These are phyloP conservation scores for Blastocystis hominis DNA, from an alignment of 352 stramenopile genomes.

Conservation along the genomic window DNA sequence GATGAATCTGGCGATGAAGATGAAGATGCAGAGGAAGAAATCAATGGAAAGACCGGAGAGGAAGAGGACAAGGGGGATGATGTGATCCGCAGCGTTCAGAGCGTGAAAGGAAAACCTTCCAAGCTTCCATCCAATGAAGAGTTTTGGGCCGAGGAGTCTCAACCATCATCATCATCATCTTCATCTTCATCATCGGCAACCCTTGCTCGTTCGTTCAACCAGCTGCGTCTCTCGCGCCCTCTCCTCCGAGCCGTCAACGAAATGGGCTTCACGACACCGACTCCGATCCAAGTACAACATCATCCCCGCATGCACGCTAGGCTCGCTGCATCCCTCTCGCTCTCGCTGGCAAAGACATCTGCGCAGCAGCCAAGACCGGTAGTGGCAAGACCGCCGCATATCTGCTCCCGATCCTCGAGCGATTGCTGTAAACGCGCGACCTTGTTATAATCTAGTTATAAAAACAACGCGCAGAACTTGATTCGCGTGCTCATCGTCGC, in stretches of 20 bases:
- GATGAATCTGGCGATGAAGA: constrained; percentile 63
- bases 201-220: constrained; percentile 75
- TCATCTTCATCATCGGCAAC: constrained; percentile 60
- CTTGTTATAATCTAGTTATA: constrained; percentile 51
- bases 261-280: constrained; percentile 90
- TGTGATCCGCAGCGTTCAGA: constrained; percentile 62
- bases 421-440: constrained; percentile 80
- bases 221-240: constrained; percentile 89
- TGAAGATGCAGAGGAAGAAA: constrained; percentile 55
- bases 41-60: constrained; percentile 55
- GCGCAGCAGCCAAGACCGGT: constrained; percentile 86
- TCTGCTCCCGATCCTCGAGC: constrained; percentile 87
- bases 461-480: not conserved
- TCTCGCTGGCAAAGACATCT: constrained; percentile 89
- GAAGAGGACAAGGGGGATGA: constrained; percentile 61
- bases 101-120: constrained; percentile 59
- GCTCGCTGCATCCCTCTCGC: constrained; percentile 82
- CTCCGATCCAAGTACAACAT: constrained; percentile 71
- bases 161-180: constrained; percentile 45
- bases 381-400: constrained; percentile 96
- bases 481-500: constrained; percentile 90
- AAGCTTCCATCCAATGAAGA: constrained; percentile 52
- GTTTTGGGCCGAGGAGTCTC: constrained; percentile 58
- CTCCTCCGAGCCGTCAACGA: constrained; percentile 86
- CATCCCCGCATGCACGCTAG: constrained; percentile 66